Evolutionary conservation across 345 rosid species (phyloP), one percentile per base, ranked within the genome.

Genomic region (Alliaria petiolata): DNA sequence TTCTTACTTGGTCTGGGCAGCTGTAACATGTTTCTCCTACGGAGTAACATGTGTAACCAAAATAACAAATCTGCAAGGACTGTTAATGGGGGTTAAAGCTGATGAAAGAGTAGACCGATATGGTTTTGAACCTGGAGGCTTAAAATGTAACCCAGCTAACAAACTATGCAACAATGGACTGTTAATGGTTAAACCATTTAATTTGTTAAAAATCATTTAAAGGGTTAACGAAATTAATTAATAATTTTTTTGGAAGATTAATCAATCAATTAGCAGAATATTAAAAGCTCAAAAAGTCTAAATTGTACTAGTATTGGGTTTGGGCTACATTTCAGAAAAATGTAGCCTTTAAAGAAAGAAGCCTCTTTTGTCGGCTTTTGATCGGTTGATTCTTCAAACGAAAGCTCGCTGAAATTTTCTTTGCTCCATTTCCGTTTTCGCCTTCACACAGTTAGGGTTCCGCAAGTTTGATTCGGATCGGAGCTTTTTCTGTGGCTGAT

Each of bases 41-140:
- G 7, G 69, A 19, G 38, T 72, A 83, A 85, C 84, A 85, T 8
- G 76, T 76, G 31, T 28, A 78, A n/a, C 58, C 85, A 82, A 9
- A 87, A 86, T 39, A 82, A 69, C 5, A 53, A 12, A 15, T 69
- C 30, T 75, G 87, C 53, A 71, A 19, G 8, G 8, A 15, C 20
- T 44, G 4, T 7, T 44, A 7, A 44, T 16, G 22, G 20, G 14
- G n/a, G 17, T 16, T 15, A 16, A 15, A 7, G 20, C 49, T 9
- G 11, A 7, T 7, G 22, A 16, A 22, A 44, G 49, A 44, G 22
- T 16, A 44, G 49, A 15, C 39, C 8, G 36, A 7, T 28, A 5
- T 4, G 31, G 31, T 4, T 28, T 28, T 28, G 31, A 59, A 5
- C 6, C 31, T 28, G 31, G 31, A 45, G 31, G 31, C 31, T 28